These are phyloP conservation scores for Euphorbia tirucalli DNA, from an alignment of 345 rosid species.

Conservation along the genomic window DNA sequence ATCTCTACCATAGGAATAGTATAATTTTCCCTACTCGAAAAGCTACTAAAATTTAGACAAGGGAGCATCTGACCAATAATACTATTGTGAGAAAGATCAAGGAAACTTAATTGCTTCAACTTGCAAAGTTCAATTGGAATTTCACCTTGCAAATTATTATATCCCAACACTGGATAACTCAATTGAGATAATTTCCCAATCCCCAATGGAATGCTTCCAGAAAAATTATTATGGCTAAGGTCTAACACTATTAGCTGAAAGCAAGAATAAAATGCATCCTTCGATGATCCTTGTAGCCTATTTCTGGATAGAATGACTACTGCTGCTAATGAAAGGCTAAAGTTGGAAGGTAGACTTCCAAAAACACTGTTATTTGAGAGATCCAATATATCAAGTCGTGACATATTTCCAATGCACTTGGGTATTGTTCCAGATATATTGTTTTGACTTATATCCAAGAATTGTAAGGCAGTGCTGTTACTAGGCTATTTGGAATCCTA, in stretches of 20 bases:
- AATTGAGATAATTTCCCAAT: background rate
- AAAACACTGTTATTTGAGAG: constrained; percentile 4
- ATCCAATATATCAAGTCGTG: background rate
- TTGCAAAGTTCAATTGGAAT: constrained; percentile 19
- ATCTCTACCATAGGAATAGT: too few relatives aligned
- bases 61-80: constrained; percentile 12
- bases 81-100: background rate
- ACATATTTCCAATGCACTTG: background rate
- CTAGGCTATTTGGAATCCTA: too few relatives aligned
- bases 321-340: too few relatives aligned
- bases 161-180: constrained; percentile 17
- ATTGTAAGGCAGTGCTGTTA: too few relatives aligned
- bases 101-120: constrained; percentile 4
- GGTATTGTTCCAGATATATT: background rate
- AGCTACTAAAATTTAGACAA: background rate
- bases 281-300: too few relatives aligned
- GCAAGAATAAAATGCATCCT: too few relatives aligned
- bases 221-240: constrained; percentile 16
- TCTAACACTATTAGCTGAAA: too few relatives aligned
- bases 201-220: constrained; percentile 21
- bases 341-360: too few relatives aligned
- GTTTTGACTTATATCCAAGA: constrained; percentile 3
- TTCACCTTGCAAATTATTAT: constrained; percentile 18
- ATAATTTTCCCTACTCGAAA: background rate
- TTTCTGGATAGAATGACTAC: too few relatives aligned